Conservation (phyloP, 805 yeast species). For the Ogataea philodendri region DNA sequence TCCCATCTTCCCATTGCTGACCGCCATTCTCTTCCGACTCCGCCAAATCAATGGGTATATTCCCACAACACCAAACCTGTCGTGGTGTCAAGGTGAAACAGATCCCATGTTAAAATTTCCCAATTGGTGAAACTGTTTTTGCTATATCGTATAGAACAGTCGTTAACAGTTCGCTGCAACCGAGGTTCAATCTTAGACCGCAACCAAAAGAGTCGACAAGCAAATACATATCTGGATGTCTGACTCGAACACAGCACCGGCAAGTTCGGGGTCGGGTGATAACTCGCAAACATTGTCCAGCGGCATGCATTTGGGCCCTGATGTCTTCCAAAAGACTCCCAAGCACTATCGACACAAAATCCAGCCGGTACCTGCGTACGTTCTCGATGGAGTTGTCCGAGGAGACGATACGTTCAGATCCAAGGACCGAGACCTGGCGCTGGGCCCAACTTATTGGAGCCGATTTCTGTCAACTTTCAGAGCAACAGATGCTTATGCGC, state of each 20-base stretch:
- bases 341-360: conserved; percentile 23
- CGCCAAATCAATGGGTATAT: too few species aligned
- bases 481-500: conserved; percentile 47
- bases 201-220: too few species aligned
- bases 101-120: background rate
- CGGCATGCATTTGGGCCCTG: conserved; percentile 13
- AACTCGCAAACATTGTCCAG: conserved; percentile 14
- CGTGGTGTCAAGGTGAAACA: conserved; percentile 3
- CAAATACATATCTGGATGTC: background rate
- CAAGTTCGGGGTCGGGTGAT: conserved; percentile 10
- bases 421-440: background rate
- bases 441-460: conserved; percentile 7
- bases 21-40: too few species aligned
- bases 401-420: conserved; percentile 21
- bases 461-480: conserved; percentile 9
- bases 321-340: conserved; percentile 15
- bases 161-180: too few species aligned
- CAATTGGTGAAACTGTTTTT: background rate
- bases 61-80: background rate
- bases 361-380: conserved; percentile 60
- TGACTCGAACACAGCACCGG: conserved; percentile 5
- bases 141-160: too few species aligned
- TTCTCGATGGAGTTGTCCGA: conserved; percentile 41
- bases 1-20: too few species aligned
- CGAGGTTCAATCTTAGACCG: too few species aligned